Conservation (phyloP, 2,329 filamentous ascomycete genomes). For the Diaporthe sp. region DNA sequence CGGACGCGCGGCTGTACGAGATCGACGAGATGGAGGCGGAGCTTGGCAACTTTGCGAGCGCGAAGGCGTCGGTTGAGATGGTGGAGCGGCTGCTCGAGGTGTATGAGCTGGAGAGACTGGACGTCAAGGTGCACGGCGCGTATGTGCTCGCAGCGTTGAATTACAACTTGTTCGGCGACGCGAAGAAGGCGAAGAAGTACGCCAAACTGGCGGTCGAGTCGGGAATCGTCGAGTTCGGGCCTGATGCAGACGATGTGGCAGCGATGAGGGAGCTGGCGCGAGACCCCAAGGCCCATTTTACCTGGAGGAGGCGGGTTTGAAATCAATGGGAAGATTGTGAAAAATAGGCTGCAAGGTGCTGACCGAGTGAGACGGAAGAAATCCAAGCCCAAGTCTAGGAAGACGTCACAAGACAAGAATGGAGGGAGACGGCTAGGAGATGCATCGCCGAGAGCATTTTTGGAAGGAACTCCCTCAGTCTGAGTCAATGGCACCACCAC, state of each 20-base stretch:
- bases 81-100: constrained; percentile 62
- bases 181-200: constrained; percentile 48
- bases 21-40: constrained; percentile 48
- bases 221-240: constrained; percentile 52
- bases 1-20: constrained; percentile 46
- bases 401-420: neutral
- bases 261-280: constrained; percentile 50
- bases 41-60: constrained; percentile 31
- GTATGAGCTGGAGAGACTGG: constrained; percentile 67
- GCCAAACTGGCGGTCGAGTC: constrained; percentile 49
- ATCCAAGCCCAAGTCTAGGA: neutral
- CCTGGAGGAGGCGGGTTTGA: constrained; percentile 32
- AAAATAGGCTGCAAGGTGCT: neutral
- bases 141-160: constrained; percentile 54
- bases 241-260: constrained; percentile 47
- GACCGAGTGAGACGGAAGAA: neutral
- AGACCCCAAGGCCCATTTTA: constrained; percentile 46
- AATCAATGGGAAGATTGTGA: neutral
- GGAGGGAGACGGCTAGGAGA: neutral
- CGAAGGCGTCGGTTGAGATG: constrained; percentile 57
- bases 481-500: neutral
- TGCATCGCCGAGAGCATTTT: too few species aligned
- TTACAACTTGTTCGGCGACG: constrained; percentile 49
- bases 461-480: neutral
- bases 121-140: constrained; percentile 57